Evolutionary conservation across 495 filamentous ascomycete species (phyloP).

Genomic region (Cryomyces minteri): DNA sequence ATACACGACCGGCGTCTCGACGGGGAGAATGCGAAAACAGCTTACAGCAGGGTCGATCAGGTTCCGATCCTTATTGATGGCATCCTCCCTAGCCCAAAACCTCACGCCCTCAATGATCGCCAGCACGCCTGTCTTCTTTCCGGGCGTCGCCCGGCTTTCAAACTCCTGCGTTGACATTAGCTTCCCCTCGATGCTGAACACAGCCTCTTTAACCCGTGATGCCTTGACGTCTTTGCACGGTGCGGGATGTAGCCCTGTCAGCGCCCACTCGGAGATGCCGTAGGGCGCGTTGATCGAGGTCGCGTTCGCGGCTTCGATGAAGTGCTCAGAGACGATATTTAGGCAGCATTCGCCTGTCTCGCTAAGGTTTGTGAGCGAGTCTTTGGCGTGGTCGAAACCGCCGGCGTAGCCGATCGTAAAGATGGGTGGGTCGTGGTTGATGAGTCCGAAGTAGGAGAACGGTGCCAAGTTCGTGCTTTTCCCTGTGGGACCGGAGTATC

Average conservation of each 20-base stretch:
- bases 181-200: slow-evolving; percentile 66
- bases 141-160: slow-evolving; percentile 45
- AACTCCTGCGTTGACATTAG: slow-evolving; percentile 59
- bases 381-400: slow-evolving; percentile 38
- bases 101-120: slow-evolving; percentile 68
- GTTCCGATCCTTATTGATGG: slow-evolving; percentile 56
- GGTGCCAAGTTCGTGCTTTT: slow-evolving; percentile 60
- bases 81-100: slow-evolving; percentile 86
- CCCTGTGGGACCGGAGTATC: slow-evolving; percentile 7
- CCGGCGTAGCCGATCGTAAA: slow-evolving; percentile 59
- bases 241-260: slow-evolving; percentile 57
- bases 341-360: slow-evolving; percentile 41
- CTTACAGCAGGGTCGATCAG: slow-evolving; percentile 42
- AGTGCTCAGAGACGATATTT: slow-evolving; percentile 74
- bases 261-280: slow-evolving; percentile 63
- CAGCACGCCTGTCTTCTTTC: slow-evolving; percentile 53
- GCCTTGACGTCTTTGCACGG: slow-evolving; percentile 46
- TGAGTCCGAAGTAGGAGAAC: slow-evolving; percentile 67
- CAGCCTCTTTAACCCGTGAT: slow-evolving; percentile 61
- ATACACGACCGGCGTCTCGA: background rate
- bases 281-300: slow-evolving; percentile 61
- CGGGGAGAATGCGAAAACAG: background rate
- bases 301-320: slow-evolving; percentile 74
- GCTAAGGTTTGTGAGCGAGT: slow-evolving; percentile 54
- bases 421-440: slow-evolving; percentile 79